Evolutionary conservation across 2,329 filamentous ascomycete genomes (phyloP).

Genomic region (Neonectria sp.): DNA sequence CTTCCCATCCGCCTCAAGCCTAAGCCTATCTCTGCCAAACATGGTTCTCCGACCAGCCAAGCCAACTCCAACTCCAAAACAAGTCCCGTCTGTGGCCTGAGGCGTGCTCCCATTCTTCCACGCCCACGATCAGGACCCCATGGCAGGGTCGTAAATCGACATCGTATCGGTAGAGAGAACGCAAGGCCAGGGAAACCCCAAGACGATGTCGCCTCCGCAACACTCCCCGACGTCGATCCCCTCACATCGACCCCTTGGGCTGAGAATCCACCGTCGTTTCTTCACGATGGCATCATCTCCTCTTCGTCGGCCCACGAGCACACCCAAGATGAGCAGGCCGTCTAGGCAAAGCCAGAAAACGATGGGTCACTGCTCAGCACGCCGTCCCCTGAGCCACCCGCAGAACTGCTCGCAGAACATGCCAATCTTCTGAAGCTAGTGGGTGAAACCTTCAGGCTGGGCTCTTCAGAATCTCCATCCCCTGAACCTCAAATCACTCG

Average conservation of each 20-base stretch:
- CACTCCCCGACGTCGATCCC: conserved; percentile 15
- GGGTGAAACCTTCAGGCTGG: conserved; percentile 29
- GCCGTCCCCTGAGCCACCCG: background rate
- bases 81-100: conserved; percentile 12
- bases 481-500: conserved; percentile 20
- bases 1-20: conserved; percentile 36
- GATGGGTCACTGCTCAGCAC: conserved; percentile 13
- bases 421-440: conserved; percentile 36
- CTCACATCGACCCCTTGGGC: conserved; percentile 30
- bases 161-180: conserved; percentile 25
- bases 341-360: conserved; percentile 25
- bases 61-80: conserved; percentile 15
- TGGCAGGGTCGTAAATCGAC: background rate
- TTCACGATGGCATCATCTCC: conserved; percentile 24
- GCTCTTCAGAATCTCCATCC: conserved; percentile 31
- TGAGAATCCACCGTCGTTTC: conserved; percentile 26
- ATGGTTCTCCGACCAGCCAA: conserved; percentile 11
- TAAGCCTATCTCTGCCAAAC: background rate
- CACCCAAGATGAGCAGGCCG: conserved; percentile 29
- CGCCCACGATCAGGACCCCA: conserved; percentile 9
- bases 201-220: conserved; percentile 12
- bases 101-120: conserved; percentile 19
- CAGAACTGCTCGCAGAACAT: conserved; percentile 39
- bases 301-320: conserved; percentile 15
- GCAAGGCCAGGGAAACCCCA: conserved; percentile 24